A percentile compares a stretch with the other conserved stretches of the same genome.
Evolutionary conservation across 176 grass and related monocot genomes (phyloP).

Genomic region (Bonia amplexicaulis): DNA sequence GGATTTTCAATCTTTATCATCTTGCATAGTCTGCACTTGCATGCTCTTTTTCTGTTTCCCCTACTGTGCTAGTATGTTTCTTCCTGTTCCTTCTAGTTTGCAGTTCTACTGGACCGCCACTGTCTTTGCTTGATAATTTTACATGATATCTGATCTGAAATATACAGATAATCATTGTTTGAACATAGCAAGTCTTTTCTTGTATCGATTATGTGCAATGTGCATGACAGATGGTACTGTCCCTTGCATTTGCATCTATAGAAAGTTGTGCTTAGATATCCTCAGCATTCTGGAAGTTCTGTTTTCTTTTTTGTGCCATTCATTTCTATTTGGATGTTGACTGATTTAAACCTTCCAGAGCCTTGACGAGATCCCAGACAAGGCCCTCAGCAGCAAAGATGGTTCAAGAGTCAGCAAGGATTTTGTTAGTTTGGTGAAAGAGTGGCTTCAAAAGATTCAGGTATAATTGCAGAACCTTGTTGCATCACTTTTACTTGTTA

Average conservation of each 20-base stretch:
- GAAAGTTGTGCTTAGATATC: conserved; percentile 11
- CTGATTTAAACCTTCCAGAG: conserved; percentile 48
- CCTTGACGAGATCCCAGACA: conserved; percentile 67
- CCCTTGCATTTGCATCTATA: background rate
- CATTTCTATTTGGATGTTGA: background rate
- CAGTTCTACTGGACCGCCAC: background rate
- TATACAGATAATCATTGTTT: background rate
- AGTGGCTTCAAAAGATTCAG: conserved; percentile 81
- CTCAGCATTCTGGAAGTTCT: background rate
- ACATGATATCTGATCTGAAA: background rate
- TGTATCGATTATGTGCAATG: background rate
- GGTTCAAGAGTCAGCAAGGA: conserved; percentile 67
- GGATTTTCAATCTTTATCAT: background rate
- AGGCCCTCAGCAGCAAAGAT: conserved; percentile 58
- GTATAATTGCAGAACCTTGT: conserved; percentile 35
- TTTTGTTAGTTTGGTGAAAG: conserved; percentile 72
- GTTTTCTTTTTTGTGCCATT: background rate
- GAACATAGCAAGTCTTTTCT: background rate
- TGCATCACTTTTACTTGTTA: background rate
- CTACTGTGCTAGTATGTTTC: background rate
- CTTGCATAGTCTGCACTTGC: background rate
- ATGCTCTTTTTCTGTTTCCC: background rate
- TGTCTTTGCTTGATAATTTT: background rate
- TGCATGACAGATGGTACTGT: background rate
- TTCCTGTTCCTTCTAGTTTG: background rate